Base-by-base conservation (phyloP, 768 basidiomycete genomes). In the Xerocomus potaroensis region DNA sequence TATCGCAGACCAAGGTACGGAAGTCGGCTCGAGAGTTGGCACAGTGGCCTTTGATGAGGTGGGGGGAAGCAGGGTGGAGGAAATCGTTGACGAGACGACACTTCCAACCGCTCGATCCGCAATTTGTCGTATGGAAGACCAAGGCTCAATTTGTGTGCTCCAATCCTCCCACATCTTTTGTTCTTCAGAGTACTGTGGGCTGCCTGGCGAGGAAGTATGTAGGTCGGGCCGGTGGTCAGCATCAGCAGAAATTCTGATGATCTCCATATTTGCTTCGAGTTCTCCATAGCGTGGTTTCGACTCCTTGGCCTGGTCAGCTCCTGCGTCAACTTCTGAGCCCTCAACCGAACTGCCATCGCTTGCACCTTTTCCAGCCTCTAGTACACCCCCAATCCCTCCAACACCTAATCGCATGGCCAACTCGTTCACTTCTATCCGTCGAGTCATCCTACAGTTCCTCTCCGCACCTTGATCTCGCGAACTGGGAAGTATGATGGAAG, bases 321-420 rank as follows among this genome's bases (percentile, higher is more conserved):
- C 53, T 8, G 48, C 43, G 16, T n/a, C 38, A 16, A 8, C 44
- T 18, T 49, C 57, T 21, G 16, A 27, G 5, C 22, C 47, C 3
- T 47, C 49, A 19, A 22, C 22, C 12, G 42, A 38, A 11, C 24
- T 1, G n/a, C 14, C 29, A 11, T 35, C 45, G 5, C 23, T 43
- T 22, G n/a, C 32, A n/a, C 8, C 37, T 24, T 42, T 39, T 4
- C 12, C 56, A 30, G 22, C 40, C 22, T 80, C 81, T 6, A 90
- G 59, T 7, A 70, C 57, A 10, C 90, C 91, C 9, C 90, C 90
- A 7, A 89, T 74, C 0, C 78, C 77, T 27, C 84, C 86, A 30
- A 91, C 73, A 5, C 80, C 90, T 81, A 90, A 88, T n/a, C 87
- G 79, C 74, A 89, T 84, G 0, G 79, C 82, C 36, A 92, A 67